A percentile compares a stretch with the other conserved stretches of the same genome.
These are phyloP conservation scores for Neonectria ditissima DNA, from an alignment of 2,329 filamentous ascomycete genomes.

Conservation along the genomic window DNA sequence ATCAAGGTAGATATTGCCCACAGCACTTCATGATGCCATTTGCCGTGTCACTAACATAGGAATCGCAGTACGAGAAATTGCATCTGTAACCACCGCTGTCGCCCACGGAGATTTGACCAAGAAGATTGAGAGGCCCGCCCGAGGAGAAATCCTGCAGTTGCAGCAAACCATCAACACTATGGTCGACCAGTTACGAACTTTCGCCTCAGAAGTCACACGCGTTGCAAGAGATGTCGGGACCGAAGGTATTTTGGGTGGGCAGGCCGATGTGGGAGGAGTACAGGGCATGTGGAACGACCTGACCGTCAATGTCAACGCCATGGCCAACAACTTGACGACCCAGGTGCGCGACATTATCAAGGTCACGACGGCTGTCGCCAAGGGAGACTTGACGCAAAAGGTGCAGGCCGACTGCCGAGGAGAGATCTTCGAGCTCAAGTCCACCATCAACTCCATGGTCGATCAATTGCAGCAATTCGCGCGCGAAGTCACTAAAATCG, in stretches of 20 bases:
- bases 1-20: constrained; percentile 66
- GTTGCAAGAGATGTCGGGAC: constrained; percentile 88
- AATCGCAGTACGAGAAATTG: constrained; percentile 79
- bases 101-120: constrained; percentile 86
- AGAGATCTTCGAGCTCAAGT: constrained; percentile 94
- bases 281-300: constrained; percentile 92
- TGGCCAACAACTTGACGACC: constrained; percentile 88
- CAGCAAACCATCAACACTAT: constrained; percentile 92
- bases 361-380: constrained; percentile 77
- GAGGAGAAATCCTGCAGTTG: constrained; percentile 84
- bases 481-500: constrained; percentile 95
- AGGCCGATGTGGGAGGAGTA: constrained; percentile 85
- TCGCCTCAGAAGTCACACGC: constrained; percentile 85
- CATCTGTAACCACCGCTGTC: constrained; percentile 85
- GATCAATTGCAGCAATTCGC: constrained; percentile 97
- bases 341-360: constrained; percentile 96
- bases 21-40: no score
- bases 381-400: constrained; percentile 95
- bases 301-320: constrained; percentile 87
- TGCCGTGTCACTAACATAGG: constrained; percentile 26
- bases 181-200: constrained; percentile 86
- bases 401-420: constrained; percentile 93
- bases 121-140: constrained; percentile 84
- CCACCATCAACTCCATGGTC: constrained; percentile 99
- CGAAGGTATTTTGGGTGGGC: constrained; percentile 84